Base-by-base conservation (phyloP, 2,329 filamentous ascomycete species). In the Xylaria sp. region DNA sequence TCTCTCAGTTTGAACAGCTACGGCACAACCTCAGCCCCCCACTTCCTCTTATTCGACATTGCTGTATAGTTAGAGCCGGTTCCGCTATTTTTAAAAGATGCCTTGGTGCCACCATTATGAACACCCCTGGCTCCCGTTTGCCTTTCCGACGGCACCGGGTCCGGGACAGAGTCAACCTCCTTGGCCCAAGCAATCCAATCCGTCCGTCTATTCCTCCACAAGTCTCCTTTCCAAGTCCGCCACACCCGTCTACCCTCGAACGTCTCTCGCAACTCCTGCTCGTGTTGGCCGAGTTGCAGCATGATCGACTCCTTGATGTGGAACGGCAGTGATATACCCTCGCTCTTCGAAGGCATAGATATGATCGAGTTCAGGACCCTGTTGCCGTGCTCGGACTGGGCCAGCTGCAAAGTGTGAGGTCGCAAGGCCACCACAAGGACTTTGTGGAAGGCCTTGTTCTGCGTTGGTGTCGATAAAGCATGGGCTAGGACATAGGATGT, bases 181-280 rank as follows among this genome's bases (percentile, higher is more conserved):
- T 80, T 84, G 55, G 78, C 78, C 79, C 81, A 84, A 2, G 72
- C 64, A 57, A 82, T 79, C 83, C 83, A 86, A 44, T 84, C 82
- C 16, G 72, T 68, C 44, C 76, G 69, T 39, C 78, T 71, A 44
- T 77, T 78, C 64, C 77, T 79, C 81, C 81, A 85, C 67, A 79
- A 66, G 56, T 85, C 82, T 11, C 81, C 82, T 67, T 78, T 79
- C 82, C 82, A 85, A 37, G 72, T 74, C 21, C 80, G 74, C 83
- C 82, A 85, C 7, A 82, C 79, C 50, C 76, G 80, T 7, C 82
- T 72, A 0, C 83, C 83, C 59, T 78, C 75, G 74, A 79, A 84
- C 3, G 75, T 77, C 39, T 81, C 76, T 13, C 82, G 74, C 34
- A 86, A 72, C 48, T 75, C 71, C 18, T 71, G 64, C 67, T 85